A percentile compares a stretch with the other conserved stretches of the same genome.
Conservation (phyloP, 1,284 basidiomycete genomes). For the Ceratobasidium sp. region DNA sequence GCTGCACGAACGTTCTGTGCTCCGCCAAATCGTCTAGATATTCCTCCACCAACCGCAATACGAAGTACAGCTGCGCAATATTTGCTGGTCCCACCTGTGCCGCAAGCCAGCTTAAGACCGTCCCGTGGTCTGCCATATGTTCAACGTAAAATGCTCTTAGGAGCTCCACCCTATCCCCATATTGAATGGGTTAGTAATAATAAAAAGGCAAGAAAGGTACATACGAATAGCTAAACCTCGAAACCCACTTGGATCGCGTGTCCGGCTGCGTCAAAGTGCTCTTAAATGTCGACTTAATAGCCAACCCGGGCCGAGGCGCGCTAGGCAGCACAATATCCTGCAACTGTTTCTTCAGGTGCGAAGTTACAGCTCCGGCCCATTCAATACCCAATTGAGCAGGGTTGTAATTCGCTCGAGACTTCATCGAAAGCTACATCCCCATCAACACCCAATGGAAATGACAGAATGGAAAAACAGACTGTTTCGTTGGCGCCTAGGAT, state of each 20-base stretch:
- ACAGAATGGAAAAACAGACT: constrained; percentile 55
- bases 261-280: constrained; percentile 77
- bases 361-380: constrained; percentile 86
- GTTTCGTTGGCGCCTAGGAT: constrained; percentile 97
- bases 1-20: constrained; percentile 70
- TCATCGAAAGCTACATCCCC: constrained; percentile 66
- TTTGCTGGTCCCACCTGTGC: constrained; percentile 80
- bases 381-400: constrained; percentile 88
- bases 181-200: not conserved
- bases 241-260: constrained; percentile 78
- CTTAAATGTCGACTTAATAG: constrained; percentile 82
- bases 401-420: constrained; percentile 77
- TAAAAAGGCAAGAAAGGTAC: constrained; percentile 47
- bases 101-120: constrained; percentile 86
- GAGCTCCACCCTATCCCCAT: constrained; percentile 68
- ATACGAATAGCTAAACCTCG: constrained; percentile 82
- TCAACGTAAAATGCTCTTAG: constrained; percentile 82
- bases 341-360: constrained; percentile 92
- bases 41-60: constrained; percentile 80
- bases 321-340: constrained; percentile 84
- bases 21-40: constrained; percentile 78
- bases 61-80: constrained; percentile 85
- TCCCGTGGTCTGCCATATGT: constrained; percentile 82
- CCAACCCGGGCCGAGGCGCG: constrained; percentile 74
- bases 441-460: not conserved